phyloP scores from a whole-genome alignment of 208 protist genomes.

The Leishmania arabica region DNA sequence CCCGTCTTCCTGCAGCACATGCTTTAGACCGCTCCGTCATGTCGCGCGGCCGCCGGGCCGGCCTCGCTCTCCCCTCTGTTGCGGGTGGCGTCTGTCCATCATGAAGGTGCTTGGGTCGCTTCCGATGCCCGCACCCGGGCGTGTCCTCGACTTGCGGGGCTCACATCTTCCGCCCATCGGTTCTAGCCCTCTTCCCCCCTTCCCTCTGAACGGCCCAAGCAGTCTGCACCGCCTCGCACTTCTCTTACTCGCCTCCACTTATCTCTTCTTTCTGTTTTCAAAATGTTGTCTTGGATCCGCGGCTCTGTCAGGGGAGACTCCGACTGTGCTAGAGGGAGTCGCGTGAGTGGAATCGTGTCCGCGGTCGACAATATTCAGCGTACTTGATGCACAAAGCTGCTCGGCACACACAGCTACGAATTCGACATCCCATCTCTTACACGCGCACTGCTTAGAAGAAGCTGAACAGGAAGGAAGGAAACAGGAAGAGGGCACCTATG shows the following conservation, averaged over 20 bases:
- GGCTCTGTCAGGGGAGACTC: not conserved
- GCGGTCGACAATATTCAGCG: not conserved
- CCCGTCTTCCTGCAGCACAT: not conserved
- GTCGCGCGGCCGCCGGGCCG: not conserved
- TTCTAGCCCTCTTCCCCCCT: not conserved
- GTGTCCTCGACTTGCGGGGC: not conserved
- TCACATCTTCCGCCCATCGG: not conserved
- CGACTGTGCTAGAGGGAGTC: not conserved
- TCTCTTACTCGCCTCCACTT: not conserved
- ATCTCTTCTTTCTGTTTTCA: not conserved
- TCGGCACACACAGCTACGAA: not conserved
- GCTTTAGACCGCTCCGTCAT: not conserved
- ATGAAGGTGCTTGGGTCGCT: not conserved
- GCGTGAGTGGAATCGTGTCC: not conserved
- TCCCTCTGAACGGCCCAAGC: no score
- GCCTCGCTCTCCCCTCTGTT: not conserved
- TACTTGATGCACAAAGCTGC: not conserved
- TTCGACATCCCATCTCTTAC: not conserved
- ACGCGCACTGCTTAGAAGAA: not conserved
- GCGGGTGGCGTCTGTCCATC: not conserved
- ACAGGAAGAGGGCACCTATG: not conserved
- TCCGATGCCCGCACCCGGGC: not conserved
- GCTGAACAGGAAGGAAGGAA: not conserved
- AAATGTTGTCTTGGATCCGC: not conserved
- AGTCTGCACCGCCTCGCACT: not conserved